A percentile compares a stretch with the other conserved stretches of the same genome.
phyloP scores from a whole-genome alignment of 1,284 basidiomycete genomes.

The Ganoderma sp. region DNA sequence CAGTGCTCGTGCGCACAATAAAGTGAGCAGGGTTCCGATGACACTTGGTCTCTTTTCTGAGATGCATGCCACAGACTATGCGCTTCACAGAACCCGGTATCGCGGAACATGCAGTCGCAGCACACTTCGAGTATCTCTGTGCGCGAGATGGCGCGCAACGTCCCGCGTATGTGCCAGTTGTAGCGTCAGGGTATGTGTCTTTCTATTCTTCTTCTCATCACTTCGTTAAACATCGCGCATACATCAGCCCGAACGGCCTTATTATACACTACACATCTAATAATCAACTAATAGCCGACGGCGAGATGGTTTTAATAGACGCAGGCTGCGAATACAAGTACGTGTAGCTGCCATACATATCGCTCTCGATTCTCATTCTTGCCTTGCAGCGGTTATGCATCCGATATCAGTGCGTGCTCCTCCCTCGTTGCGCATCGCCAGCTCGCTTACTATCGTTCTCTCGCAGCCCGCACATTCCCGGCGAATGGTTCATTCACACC shows the following conservation, averaged over 20 bases:
- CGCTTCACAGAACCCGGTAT: conserved; percentile 73
- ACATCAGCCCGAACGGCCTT: conserved; percentile 75
- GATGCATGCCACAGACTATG: conserved; percentile 67
- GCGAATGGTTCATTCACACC: conserved; percentile 80
- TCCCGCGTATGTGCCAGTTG: conserved; percentile 92
- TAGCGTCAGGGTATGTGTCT: conserved; percentile 80
- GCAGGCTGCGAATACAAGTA: conserved; percentile 91
- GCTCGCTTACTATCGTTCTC: conserved; percentile 16
- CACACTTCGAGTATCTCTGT: conserved; percentile 90
- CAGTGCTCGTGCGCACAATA: conserved; percentile 77
- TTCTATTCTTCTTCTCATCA: neutral
- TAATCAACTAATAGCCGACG: conserved; percentile 73
- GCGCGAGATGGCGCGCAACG: conserved; percentile 80
- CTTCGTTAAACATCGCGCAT: conserved; percentile 7
- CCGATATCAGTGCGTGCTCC: conserved; percentile 81
- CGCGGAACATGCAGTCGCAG: conserved; percentile 78
- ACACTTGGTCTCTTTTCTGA: neutral
- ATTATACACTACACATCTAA: conserved; percentile 94
- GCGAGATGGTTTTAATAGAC: conserved; percentile 87
- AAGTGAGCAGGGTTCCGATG: conserved; percentile 50
- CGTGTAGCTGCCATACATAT: conserved; percentile 34
- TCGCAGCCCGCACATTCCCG: conserved; percentile 86
- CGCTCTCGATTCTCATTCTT: neutral
- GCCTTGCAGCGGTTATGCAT: conserved; percentile 81
- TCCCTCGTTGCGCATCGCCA: neutral